A percentile compares a stretch with the other conserved stretches of the same genome.
Conservation (phyloP, 2,329 filamentous ascomycete genomes). For the Neoscytalidium dimidiatum region DNA sequence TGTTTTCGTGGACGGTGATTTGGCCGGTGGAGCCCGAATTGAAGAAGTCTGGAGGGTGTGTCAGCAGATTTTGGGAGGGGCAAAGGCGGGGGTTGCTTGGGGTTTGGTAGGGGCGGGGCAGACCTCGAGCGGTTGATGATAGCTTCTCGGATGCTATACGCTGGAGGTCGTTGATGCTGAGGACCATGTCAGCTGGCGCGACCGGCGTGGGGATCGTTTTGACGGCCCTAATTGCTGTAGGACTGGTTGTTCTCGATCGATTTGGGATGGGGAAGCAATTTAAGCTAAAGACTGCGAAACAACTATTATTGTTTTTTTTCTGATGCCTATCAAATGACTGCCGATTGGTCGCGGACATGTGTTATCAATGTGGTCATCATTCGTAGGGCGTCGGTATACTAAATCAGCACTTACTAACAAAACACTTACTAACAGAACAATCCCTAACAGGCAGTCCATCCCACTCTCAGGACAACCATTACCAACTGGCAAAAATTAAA, state of each 20-base stretch:
- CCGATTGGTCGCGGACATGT: neutral
- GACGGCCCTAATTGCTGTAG: neutral
- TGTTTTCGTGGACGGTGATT: constrained; percentile 30
- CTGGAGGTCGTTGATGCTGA: constrained; percentile 42
- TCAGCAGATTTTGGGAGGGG: neutral
- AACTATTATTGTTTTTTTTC: neutral
- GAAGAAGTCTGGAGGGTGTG: constrained; percentile 26
- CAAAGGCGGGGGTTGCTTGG: neutral
- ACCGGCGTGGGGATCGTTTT: neutral
- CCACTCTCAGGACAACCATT: too few relatives aligned
- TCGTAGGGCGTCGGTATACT: neutral
- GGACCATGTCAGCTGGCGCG: constrained; percentile 18
- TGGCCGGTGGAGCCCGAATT: constrained; percentile 31
- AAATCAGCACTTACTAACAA: neutral
- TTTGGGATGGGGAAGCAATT: neutral
- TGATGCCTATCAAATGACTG: neutral
- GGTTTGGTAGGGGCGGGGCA: neutral
- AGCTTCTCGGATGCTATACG: constrained; percentile 25
- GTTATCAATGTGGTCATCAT: neutral
- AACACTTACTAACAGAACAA: neutral
- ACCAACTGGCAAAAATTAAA: too few relatives aligned
- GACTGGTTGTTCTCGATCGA: too few relatives aligned
- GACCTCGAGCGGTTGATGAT: constrained; percentile 21
- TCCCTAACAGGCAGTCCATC: neutral
- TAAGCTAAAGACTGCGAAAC: neutral